Evolutionary conservation across 257 asterid species (phyloP).

Genomic region (Gentiana dahurica): DNA sequence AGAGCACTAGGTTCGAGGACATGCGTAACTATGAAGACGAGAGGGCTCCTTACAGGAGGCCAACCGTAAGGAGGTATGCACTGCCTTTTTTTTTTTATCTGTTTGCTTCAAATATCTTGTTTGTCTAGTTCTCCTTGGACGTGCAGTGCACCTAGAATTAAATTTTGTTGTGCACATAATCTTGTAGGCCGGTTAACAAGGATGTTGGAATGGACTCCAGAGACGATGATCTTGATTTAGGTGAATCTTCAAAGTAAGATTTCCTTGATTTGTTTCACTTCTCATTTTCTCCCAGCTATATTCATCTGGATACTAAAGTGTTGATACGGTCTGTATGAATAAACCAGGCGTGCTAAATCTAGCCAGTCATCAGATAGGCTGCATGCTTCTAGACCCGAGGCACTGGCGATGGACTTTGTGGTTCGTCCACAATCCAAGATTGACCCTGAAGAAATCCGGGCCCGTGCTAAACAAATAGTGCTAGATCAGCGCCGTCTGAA

Average conservation of each 20-base stretch:
- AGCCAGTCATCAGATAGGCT: constrained; percentile 60
- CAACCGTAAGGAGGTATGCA: constrained; percentile 50
- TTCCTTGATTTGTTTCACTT: not conserved
- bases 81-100: not conserved
- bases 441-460: constrained; percentile 83
- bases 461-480: constrained; percentile 55
- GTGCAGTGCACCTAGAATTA: not conserved
- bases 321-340: not conserved
- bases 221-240: constrained; percentile 79
- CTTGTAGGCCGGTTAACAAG: constrained; percentile 45
- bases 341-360: constrained; percentile 55
- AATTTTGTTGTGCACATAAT: too few species aligned
- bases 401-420: constrained; percentile 87
- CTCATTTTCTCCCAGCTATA: too few species aligned
- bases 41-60: constrained; percentile 55
- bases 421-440: constrained; percentile 92
- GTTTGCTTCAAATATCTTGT: too few species aligned
- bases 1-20: constrained; percentile 96
- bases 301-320: too few species aligned
- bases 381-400: constrained; percentile 50
- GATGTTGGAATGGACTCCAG: constrained; percentile 64
- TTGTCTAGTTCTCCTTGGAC: not conserved
- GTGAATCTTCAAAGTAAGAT: constrained; percentile 39
- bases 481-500: constrained; percentile 69
- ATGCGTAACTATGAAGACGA: constrained; percentile 80